Base-by-base conservation (phyloP, 2,329 filamentous ascomycete species). In the Clarireedia paspali region DNA sequence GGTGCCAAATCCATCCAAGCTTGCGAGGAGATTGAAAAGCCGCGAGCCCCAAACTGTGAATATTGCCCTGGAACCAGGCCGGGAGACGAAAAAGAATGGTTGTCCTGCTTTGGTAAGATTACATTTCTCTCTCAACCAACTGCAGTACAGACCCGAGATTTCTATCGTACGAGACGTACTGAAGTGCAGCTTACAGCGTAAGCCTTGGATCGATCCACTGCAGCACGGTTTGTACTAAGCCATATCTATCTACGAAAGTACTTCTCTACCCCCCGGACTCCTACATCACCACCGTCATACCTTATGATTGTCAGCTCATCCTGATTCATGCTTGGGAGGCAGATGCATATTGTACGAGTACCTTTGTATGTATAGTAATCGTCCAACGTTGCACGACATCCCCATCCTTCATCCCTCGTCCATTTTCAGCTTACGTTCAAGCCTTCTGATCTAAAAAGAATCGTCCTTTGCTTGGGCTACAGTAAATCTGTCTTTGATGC, bases 221-320 rank as follows among this genome's bases (percentile, higher is more conserved):
- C 17, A 17, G 40, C 7, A 6, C 40, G 40, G 40, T 42, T 20
- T 20, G 1, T 5, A 44, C 23, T 12, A 34, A 34, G 30, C 30
- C 30, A 34, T 34, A 9, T 12, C 26, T 5, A 5, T 27, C 36
- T 3, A 20, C 20, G 20, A 20, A 20, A 20, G 20, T 20, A 20
- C 20, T 12, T 34, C 30, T 34, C 30, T 20, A 20, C 2, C 27
- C 27, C 30, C 30, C 30, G 9, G 30, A 34, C 30, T 34, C 30
- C 30, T 4, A 34, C 30, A 34, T 12, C 30, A 34, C 17, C 23
- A 5, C 17, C 24, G 26, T 30, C 52, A 38, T 23, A n/a, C 23
- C 24, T 1, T 47, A 23, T 10, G 23, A 40, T 36, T 26, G n/a
- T 54, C 52, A 54, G 52, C 52, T 48, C 52, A 50, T 49, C n/a